Evolutionary conservation across 805 yeast genomes (phyloP), one percentile per base, ranked within the genome.

Genomic region (Pichia membranifaciens): DNA sequence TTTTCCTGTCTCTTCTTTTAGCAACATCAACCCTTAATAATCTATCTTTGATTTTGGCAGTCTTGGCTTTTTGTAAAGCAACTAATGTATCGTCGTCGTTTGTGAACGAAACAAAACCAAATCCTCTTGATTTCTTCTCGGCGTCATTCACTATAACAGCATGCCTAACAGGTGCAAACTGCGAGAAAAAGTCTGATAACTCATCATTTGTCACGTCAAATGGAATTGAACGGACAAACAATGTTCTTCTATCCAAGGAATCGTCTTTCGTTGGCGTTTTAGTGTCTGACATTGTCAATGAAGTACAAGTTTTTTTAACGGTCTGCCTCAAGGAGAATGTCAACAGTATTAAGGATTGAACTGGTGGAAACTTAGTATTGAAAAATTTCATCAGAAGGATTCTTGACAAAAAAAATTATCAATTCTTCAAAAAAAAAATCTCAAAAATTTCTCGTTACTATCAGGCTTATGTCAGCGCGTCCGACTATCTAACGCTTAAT

Each of bases 141-240:
- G 72, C 71, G 60, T 90, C 96, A 35, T 73, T 84, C 16, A 93
- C 98, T 37, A 93, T 77, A 39, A 89, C 90, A 2, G 97, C 96
- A 66, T 93, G 99, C 66, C 84, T 89, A 12, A 91, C 95, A 6
- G 99, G 99, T 4, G 87, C 91, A 68, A 89, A 84, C 54, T 88
- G 88, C 1, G 98, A 84, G 61, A 93, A 93, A 65, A 75, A 89
- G 55, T 85, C 87, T 1, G 91, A 75, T 37, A 93, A 73, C 57
- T 87, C 81, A 50, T 88, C 96, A 20, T 82, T 78, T 1, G 95
- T 84, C 7, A 89, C 95, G 36, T 78, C 82, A 50, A 72, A 71
- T 2, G 98, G 98, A 32, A 91, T 73, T 4, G 90, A 76, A 54
- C 98, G 78, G 38, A 93, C 95, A 64, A 93, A 93, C 33, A 93